Percentiles rank a stretch among this genome's conserved stretches.
Evolutionary conservation across 805 yeast species (phyloP).

Genomic region (Nakazawaea siamensis): DNA sequence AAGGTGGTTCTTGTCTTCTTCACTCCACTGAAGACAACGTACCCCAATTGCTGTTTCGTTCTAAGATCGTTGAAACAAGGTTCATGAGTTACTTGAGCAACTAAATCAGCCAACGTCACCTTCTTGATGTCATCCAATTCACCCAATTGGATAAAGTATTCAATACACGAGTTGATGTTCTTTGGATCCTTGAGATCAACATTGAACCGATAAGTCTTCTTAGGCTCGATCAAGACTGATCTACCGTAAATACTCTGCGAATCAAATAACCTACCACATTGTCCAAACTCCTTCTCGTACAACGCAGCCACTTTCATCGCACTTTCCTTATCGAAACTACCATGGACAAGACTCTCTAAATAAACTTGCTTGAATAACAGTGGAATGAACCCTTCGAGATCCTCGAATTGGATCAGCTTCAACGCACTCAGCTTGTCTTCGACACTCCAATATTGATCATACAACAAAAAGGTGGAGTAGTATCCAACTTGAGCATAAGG

Average conservation of each 20-base stretch:
- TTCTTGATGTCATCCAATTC: slow-evolving; percentile 31
- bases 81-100: slow-evolving; percentile 70
- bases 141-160: slow-evolving; percentile 66
- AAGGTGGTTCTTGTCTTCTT: slow-evolving; percentile 61
- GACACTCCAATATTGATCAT: slow-evolving; percentile 61
- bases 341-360: slow-evolving; percentile 67
- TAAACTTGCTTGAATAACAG: slow-evolving; percentile 51
- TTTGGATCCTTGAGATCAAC: slow-evolving; percentile 48
- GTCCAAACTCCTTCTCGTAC: slow-evolving; percentile 27
- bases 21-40: slow-evolving; percentile 79
- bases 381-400: slow-evolving; percentile 42
- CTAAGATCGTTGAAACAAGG: slow-evolving; percentile 87
- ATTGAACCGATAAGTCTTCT: slow-evolving; percentile 37
- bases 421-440: slow-evolving; percentile 51
- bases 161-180: slow-evolving; percentile 80
- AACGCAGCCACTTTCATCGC: slow-evolving; percentile 42
- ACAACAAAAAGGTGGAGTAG: slow-evolving; percentile 53
- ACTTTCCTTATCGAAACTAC: slow-evolving; percentile 53
- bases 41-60: slow-evolving; percentile 93
- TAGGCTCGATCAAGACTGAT: slow-evolving; percentile 32
- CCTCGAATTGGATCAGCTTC: slow-evolving; percentile 35
- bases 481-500: slow-evolving; percentile 76
- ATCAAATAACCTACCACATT: slow-evolving; percentile 25
- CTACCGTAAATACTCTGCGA: slow-evolving; percentile 37
- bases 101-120: slow-evolving; percentile 49